These are phyloP conservation scores for Candida maris DNA, from an alignment of 805 yeast genomes.

Conservation along the genomic window DNA sequence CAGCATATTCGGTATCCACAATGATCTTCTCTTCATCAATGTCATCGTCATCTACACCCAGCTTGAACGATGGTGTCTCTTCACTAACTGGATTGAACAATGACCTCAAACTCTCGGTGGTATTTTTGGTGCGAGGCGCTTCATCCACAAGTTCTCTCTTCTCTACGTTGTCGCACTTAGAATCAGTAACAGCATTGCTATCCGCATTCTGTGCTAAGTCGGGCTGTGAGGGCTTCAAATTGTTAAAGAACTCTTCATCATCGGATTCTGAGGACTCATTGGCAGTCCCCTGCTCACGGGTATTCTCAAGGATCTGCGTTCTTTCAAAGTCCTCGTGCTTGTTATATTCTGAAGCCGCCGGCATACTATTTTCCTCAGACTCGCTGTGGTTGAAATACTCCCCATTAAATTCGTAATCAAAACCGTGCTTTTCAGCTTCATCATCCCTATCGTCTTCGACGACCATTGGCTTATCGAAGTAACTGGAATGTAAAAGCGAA, in stretches of 20 bases:
- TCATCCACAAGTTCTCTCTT: no score
- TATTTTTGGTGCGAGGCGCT: no score
- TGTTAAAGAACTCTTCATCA: conserved; percentile 21
- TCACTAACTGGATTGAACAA: conserved; percentile 46
- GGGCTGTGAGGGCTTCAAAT: conserved; percentile 12
- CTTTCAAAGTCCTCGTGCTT: no score
- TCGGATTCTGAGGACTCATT: conserved; percentile 26
- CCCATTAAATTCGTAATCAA: conserved; percentile 46
- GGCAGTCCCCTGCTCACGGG: no score
- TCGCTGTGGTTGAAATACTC: no score
- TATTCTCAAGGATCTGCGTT: no score
- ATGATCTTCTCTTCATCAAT: conserved; percentile 35
- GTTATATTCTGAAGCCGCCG: no score
- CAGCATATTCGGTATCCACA: conserved; percentile 16
- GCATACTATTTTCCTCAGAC: no score
- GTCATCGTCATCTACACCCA: conserved; percentile 44
- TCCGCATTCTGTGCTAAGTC: conserved; percentile 24
- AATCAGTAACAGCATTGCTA: conserved; percentile 15
- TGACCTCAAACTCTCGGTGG: conserved; percentile 61
- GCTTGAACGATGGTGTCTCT: conserved; percentile 35
- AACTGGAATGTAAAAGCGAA: conserved; percentile 42
- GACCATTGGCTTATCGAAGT: conserved; percentile 50
- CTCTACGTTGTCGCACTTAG: conserved; percentile 9
- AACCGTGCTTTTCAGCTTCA: conserved; percentile 26
- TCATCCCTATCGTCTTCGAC: conserved; percentile 31